A percentile compares a stretch with the other conserved stretches of the same genome.
These are phyloP conservation scores for Neurospora sp. DNA, from an alignment of 495 filamentous ascomycete genomes.

Conservation along the genomic window DNA sequence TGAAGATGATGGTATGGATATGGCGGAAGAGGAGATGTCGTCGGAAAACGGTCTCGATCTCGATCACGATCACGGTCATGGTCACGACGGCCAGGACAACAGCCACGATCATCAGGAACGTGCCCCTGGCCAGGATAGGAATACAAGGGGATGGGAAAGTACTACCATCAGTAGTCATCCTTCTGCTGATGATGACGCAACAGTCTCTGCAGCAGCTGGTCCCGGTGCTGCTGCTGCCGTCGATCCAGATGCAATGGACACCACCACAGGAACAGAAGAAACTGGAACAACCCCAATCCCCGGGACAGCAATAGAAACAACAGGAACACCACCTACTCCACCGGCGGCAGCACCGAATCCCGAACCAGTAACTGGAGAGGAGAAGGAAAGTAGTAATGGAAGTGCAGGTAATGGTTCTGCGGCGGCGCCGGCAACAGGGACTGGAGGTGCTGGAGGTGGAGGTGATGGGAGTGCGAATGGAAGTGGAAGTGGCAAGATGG, in stretches of 20 bases:
- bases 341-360: neutral
- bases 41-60: no score
- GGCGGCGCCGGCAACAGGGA: neutral
- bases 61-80: no score
- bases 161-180: no score
- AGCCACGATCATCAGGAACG: no score
- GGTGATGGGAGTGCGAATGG: neutral
- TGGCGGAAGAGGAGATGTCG: no score
- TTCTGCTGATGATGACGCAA: no score
- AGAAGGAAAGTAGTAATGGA: neutral
- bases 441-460: neutral
- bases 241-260: neutral
- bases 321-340: neutral
- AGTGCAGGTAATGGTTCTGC: neutral
- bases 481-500: slow-evolving; percentile 10
- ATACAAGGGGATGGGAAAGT: no score
- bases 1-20: neutral
- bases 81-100: no score
- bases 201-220: no score
- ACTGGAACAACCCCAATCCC: neutral
- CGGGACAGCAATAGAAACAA: neutral
- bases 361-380: neutral
- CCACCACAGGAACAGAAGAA: neutral
- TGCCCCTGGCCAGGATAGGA: no score
- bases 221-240: no score